Conservation (phyloP, 768 basidiomycete genomes). For the Boletus sensibilis region DNA sequence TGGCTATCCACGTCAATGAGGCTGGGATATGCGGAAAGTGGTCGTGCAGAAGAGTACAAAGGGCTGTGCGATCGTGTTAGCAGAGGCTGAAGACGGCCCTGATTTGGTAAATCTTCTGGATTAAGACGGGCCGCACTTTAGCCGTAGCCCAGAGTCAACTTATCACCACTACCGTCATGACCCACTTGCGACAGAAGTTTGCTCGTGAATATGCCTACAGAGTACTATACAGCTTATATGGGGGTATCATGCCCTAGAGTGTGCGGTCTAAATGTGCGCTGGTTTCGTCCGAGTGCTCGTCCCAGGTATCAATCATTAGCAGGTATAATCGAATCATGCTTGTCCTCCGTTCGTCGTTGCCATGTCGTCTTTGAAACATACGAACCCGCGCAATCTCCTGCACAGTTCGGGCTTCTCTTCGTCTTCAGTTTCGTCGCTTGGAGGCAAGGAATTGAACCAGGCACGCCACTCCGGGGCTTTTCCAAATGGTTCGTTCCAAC, state of each 20-base stretch:
- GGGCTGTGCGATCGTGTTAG: slow-evolving; percentile 4
- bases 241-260: slow-evolving; percentile 25
- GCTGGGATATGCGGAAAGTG: slow-evolving; percentile 3
- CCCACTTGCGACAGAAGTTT: not conserved
- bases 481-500: slow-evolving; percentile 52
- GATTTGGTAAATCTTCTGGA: slow-evolving; percentile 26
- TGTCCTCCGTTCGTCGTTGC: slow-evolving; percentile 1
- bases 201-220: slow-evolving; percentile 14
- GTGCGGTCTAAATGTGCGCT: slow-evolving; percentile 19
- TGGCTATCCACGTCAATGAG: slow-evolving; percentile 27
- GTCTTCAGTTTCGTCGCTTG: slow-evolving; percentile 9
- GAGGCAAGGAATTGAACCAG: slow-evolving; percentile 44
- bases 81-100: slow-evolving; percentile 12
- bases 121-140: not conserved
- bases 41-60: slow-evolving; percentile 6
- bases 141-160: not conserved
- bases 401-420: slow-evolving; percentile 36
- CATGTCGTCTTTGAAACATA: slow-evolving; percentile 43
- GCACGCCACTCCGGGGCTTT: slow-evolving; percentile 50
- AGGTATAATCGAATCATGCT: slow-evolving; percentile 12
- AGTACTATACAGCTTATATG: slow-evolving; percentile 29
- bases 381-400: slow-evolving; percentile 50
- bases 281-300: slow-evolving; percentile 11
- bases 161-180: too few species aligned
- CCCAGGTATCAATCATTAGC: slow-evolving; percentile 19